Evolutionary conservation across 2,329 filamentous ascomycete species (phyloP), one percentile per base, ranked within the genome.

Genomic region (Eutypella sp.): DNA sequence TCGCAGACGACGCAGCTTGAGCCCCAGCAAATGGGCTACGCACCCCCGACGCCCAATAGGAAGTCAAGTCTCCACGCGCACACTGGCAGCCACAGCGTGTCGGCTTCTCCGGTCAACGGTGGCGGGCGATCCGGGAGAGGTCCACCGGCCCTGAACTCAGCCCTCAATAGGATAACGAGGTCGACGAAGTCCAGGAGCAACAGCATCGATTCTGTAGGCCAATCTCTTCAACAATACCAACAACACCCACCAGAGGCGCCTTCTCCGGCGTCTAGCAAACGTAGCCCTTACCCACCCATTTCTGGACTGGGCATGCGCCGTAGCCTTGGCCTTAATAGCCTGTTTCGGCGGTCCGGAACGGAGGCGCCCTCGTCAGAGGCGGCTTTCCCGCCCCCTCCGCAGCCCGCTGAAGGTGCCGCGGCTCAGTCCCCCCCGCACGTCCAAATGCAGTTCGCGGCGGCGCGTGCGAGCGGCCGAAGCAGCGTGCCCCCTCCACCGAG

Each of bases 11-110:
- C 65, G 3, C 62, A 61, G 2, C 52, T 67, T 3, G 60, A 63
- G 2, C 57, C 61, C 11, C 51, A 65, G 1, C 46, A 59, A 23
- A 42, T 52, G 2, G 54, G 55, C 1, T 51, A 64, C 1, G 68
- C 68, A 2, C 76, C 74, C 0, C 70, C 74, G 1, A 69, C 75
- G 2, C 77, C 78, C 0, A 64, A 76, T 41, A 66, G 78, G 11
- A 66, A 74, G 41, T 81, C 77, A 4, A 82, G 78, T 52, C 60
- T 81, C 3, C 69, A 75, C 42, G 73, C 75, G 2, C 68, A 66
- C 27, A 74, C 70, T 0, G 69, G 69, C 9, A 59, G 57, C 47
- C 16, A 58, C 54, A 46, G 54, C 47, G 40, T 49, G 48, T 47
- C 49, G 20, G 41, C 47, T 40, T 39, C n/a, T n/a, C n/a, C n/a